Base-by-base conservation (phyloP, 2,329 filamentous ascomycete species). In the Fusarium nematophilum region DNA sequence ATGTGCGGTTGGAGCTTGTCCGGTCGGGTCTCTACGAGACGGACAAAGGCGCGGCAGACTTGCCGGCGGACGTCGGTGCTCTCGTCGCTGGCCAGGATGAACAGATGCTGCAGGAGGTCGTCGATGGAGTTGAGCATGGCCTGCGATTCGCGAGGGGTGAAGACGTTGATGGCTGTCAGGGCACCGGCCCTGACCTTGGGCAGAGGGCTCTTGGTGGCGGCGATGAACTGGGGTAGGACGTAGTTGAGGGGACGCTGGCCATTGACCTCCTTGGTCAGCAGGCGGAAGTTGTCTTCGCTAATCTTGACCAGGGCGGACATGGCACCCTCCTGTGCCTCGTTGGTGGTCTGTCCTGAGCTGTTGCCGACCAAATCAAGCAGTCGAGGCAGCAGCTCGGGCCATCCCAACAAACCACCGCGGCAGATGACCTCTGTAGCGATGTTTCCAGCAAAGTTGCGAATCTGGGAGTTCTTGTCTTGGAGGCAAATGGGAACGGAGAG, bases 301-400 rank as follows among this genome's bases (percentile, higher is more conserved):
- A 99, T 93, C 81, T 98, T 98, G 73, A 90, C 82, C 75, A 99
- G 82, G 40, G 95, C 93, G 42, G 91, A 87, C 90, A 98, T 97
- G 66, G 92, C 93, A 58, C 93, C 93, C 74, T 99, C 94, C 72
- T 97, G 93, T 10, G 90, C 88, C 70, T 91, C 85, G 36, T 84
- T 79, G 6, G 91, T 81, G 17, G 88, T 80, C 60, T 89, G 86
- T 33, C 90, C 89, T 38, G 80, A 81, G 51, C 87, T 78, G 75
- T 96, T 96, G 64, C 86, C 85, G 59, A 96, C 86, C 75, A 96
- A 83, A 50, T 86, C 83, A 64, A 98, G 78, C 15, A 99, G 83
- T 67, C 97, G 90, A 42, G 92, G 89, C 27, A 99, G 82, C 56
- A 98, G 81, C 71, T 96, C 91, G 9, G 95, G 93, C 95, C 95